A percentile compares a stretch with the other conserved stretches of the same genome.
These are phyloP conservation scores for Triangularia verruculosa DNA, from an alignment of 2,329 filamentous ascomycete species.

Conservation along the genomic window DNA sequence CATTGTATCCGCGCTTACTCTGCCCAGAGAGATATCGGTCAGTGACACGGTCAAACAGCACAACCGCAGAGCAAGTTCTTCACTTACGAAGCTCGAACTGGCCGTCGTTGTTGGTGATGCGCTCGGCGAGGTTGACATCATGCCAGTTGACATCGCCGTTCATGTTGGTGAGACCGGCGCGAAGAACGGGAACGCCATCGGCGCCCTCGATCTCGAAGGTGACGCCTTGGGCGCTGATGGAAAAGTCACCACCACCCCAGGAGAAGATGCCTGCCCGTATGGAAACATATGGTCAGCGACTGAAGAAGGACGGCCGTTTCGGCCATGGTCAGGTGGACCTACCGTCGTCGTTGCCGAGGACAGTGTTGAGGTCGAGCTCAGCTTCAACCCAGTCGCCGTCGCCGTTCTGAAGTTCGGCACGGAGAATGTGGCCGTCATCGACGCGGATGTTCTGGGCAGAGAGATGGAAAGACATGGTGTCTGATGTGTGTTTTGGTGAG, in stretches of 20 bases:
- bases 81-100: conserved; percentile 37
- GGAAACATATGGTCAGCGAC: background rate
- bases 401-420: conserved; percentile 36
- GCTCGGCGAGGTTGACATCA: conserved; percentile 56
- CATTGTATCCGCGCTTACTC: background rate
- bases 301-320: background rate
- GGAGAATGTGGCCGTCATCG: conserved; percentile 50
- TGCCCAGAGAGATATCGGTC: background rate
- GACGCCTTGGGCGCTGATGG: conserved; percentile 45
- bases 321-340: conserved; percentile 3
- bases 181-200: conserved; percentile 49
- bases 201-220: conserved; percentile 49
- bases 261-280: conserved; percentile 41
- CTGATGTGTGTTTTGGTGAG: background rate
- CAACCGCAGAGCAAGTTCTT: background rate
- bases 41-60: background rate
- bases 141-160: conserved; percentile 41
- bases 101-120: conserved; percentile 53
- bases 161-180: conserved; percentile 43
- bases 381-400: conserved; percentile 44
- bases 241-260: conserved; percentile 46
- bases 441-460: conserved; percentile 46
- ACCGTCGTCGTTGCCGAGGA: conserved; percentile 53
- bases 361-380: conserved; percentile 47
- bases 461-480: conserved; percentile 49